A percentile compares a stretch with the other conserved stretches of the same genome.
These are phyloP conservation scores for Cystobasidiopsis lactophilus DNA, from an alignment of 768 basidiomycete genomes.

Conservation along the genomic window DNA sequence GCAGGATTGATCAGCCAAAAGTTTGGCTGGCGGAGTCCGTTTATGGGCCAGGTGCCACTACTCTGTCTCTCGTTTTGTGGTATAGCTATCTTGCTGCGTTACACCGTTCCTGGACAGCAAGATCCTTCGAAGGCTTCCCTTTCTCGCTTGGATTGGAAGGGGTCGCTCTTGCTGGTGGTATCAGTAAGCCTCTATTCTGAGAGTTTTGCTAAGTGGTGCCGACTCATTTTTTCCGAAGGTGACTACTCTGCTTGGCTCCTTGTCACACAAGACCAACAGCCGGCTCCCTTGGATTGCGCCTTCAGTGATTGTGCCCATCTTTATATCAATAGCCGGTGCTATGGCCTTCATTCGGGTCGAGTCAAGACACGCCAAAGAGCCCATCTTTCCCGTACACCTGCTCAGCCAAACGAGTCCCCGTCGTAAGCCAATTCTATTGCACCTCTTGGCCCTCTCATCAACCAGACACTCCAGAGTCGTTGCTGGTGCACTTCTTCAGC, in stretches of 20 bases:
- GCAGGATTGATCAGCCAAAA: constrained; percentile 25
- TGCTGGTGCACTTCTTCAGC: constrained; percentile 46
- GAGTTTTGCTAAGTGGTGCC: no score
- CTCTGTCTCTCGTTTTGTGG: constrained; percentile 47
- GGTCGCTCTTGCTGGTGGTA: constrained; percentile 53
- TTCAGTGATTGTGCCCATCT: constrained; percentile 41
- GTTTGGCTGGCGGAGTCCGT: constrained; percentile 36
- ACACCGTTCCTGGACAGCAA: constrained; percentile 35
- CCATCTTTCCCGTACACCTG: constrained; percentile 70
- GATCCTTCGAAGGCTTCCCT: constrained; percentile 11
- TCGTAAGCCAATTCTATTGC: background rate
- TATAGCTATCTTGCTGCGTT: constrained; percentile 54
- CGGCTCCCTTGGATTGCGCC: constrained; percentile 50
- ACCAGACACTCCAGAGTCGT: constrained; percentile 49
- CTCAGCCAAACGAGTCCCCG: constrained; percentile 23
- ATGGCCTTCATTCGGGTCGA: constrained; percentile 55
- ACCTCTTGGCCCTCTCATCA: constrained; percentile 25
- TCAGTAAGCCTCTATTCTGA: no score
- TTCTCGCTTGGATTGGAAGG: constrained; percentile 56
- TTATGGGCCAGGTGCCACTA: constrained; percentile 55
- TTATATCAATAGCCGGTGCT: constrained; percentile 35
- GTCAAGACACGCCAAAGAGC: constrained; percentile 50
- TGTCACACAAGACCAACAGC: constrained; percentile 24
- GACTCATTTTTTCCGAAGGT: no score
- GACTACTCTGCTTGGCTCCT: constrained; percentile 21